Evolutionary conservation across 176 grass and related monocot species (phyloP).

Genomic region (Rhipidocladum racemiflorum): DNA sequence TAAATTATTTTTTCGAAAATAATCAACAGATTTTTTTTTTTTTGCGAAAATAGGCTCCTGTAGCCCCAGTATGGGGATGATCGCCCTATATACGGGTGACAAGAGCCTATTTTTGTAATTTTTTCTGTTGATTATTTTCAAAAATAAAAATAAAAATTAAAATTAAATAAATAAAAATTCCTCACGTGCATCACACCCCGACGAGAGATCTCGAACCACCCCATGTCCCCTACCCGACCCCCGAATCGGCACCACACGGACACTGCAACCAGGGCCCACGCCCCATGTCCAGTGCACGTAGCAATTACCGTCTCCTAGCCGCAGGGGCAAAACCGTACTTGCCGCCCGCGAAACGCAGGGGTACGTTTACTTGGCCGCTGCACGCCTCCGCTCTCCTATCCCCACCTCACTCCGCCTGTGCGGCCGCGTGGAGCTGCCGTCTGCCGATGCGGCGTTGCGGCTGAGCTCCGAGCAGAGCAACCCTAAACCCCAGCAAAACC

Average conservation of each 20-base stretch:
- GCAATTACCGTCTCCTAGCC: background rate
- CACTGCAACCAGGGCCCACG: background rate
- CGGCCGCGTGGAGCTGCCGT: conserved; percentile 35
- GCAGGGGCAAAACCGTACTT: conserved; percentile 53
- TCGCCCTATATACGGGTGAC: too few species aligned
- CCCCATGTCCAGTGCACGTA: background rate
- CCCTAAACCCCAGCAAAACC: background rate
- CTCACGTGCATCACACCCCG: background rate
- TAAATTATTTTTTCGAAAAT: too few species aligned
- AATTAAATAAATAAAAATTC: too few species aligned
- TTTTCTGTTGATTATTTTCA: too few species aligned
- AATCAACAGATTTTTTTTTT: too few species aligned
- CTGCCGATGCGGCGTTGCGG: conserved; percentile 20
- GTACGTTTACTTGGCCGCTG: conserved; percentile 34
- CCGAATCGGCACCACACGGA: background rate
- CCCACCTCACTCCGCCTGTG: conserved; percentile 38
- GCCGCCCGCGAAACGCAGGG: background rate
- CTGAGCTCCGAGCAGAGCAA: background rate
- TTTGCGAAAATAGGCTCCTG: too few species aligned
- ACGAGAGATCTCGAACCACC: background rate
- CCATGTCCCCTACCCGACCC: background rate
- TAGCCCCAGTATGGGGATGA: too few species aligned
- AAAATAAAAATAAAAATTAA: too few species aligned
- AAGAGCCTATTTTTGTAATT: too few species aligned
- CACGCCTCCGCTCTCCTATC: conserved; percentile 11